Evolutionary conservation across 306 rosid genomes (phyloP).

Genomic region (Fragaria nilgerrensis): DNA sequence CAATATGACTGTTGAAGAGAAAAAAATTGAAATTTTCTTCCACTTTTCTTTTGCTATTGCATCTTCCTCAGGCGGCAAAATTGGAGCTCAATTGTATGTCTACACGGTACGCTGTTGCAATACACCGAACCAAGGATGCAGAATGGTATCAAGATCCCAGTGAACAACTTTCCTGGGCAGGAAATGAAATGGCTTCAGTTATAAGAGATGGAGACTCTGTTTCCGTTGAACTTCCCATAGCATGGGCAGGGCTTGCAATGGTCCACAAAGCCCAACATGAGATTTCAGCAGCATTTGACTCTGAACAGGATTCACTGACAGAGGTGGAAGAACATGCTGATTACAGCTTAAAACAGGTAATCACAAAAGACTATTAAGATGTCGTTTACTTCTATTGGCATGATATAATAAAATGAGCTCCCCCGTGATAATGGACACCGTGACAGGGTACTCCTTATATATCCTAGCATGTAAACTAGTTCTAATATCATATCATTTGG

Average conservation of each 20-base stretch:
- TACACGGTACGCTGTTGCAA: slow-evolving; percentile 79
- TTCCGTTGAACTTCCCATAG: slow-evolving; percentile 66
- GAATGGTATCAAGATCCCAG: slow-evolving; percentile 91
- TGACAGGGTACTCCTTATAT: not conserved
- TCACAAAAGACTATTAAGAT: not conserved
- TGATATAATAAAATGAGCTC: not conserved
- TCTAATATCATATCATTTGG: not conserved
- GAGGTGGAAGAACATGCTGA: slow-evolving; percentile 75
- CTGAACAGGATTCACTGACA: slow-evolving; percentile 52
- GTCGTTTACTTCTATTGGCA: slow-evolving; percentile 1
- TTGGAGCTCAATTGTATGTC: slow-evolving; percentile 93
- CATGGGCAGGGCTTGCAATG: slow-evolving; percentile 97
- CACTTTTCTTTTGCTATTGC: slow-evolving; percentile 26
- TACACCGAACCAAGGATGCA: slow-evolving; percentile 84
- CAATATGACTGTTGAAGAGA: not conserved
- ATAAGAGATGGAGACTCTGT: slow-evolving; percentile 84
- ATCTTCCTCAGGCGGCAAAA: slow-evolving; percentile 67
- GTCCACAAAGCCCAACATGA: slow-evolving; percentile 94
- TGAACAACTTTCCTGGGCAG: slow-evolving; percentile 84
- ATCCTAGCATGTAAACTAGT: not conserved
- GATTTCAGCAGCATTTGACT: slow-evolving; percentile 71
- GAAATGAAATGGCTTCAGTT: slow-evolving; percentile 96
- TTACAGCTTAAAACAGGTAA: slow-evolving; percentile 80
- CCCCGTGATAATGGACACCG: not conserved
- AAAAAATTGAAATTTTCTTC: not conserved